These are phyloP conservation scores for Prunella vulgaris DNA, from an alignment of 257 asterid genomes.

Conservation along the genomic window DNA sequence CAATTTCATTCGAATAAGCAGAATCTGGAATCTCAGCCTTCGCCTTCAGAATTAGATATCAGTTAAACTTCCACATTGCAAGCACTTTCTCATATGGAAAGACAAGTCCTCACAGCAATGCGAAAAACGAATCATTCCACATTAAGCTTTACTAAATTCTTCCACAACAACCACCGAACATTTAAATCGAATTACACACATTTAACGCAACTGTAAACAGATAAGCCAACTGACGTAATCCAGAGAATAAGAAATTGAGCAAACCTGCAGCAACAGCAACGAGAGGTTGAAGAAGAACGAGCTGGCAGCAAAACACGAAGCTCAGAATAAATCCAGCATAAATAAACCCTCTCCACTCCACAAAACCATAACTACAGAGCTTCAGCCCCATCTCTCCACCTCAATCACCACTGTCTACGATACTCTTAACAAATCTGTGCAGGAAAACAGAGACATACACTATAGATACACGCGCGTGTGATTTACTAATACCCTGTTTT, in stretches of 20 bases:
- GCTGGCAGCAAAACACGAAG: slow-evolving; percentile 67
- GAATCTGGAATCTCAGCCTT: neutral
- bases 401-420: slow-evolving; percentile 8
- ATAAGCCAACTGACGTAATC: slow-evolving; percentile 1
- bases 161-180: neutral
- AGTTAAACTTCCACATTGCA: neutral
- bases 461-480: neutral
- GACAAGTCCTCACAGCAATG: slow-evolving; percentile 2
- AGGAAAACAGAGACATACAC: neutral
- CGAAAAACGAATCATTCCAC: neutral
- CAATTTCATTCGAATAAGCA: neutral
- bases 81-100: neutral
- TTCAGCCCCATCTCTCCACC: slow-evolving; percentile 37
- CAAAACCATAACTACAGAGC: slow-evolving; percentile 43
- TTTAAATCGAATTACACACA: neutral
- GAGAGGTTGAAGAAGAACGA: slow-evolving; percentile 65
- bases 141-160: neutral
- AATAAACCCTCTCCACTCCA: slow-evolving; percentile 51
- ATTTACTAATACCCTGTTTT: no score
- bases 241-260: neutral
- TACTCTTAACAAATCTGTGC: neutral
- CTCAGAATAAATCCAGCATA: slow-evolving; percentile 44
- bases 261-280: slow-evolving; percentile 62
- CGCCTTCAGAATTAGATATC: neutral
- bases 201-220: slow-evolving; percentile 5